Base-by-base conservation (phyloP, 1,284 basidiomycete genomes). In the Somion occarium region DNA sequence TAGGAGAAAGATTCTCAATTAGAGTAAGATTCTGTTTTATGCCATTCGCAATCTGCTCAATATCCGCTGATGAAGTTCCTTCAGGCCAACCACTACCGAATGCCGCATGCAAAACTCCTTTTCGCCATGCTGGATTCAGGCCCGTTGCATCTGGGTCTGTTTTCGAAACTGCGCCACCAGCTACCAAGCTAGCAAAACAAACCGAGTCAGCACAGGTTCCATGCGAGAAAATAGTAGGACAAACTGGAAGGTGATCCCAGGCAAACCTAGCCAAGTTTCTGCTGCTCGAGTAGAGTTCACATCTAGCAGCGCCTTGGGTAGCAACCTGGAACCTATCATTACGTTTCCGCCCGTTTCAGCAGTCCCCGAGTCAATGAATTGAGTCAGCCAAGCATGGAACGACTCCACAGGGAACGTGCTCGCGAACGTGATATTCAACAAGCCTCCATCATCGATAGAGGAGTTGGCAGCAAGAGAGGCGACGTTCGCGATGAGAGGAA, bases 111-210 rank as follows among this genome's bases (percentile, higher is more conserved):
- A 64, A 58, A 22, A 75, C 39, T 2, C 71, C 68, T 7, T 66
- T 61, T 3, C 75, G 63, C 74, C 74, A 76, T 3, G 67, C 69
- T 3, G 74, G 74, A 54, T 74, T 71, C 19, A 76, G 50, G 11
- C 72, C 73, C 7, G 64, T 65, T 2, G 70, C 69, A 39, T 66
- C 62, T 0, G 72, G 66, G 44, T 69, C 59, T 1, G 64, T 58
- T 20, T 63, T 56, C 11, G 66, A 63, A 5, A 74, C 73, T 20
- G 59, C 69, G 2, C 74, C 73, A 1, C 74, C 72, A 9, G 63
- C 68, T 9, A 74, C 55, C 7, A 66, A 59, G 43, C 73, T 75
- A 20, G 15, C 23, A 22, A 48, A 11, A 18, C 23, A 5, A 42
- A 44, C 19, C 37, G 15, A 46, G 20, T 2, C 9, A n/a, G 23